Evolutionary conservation across 495 filamentous ascomycete genomes (phyloP).

Genomic region (Diplogelasinospora grovesii): DNA sequence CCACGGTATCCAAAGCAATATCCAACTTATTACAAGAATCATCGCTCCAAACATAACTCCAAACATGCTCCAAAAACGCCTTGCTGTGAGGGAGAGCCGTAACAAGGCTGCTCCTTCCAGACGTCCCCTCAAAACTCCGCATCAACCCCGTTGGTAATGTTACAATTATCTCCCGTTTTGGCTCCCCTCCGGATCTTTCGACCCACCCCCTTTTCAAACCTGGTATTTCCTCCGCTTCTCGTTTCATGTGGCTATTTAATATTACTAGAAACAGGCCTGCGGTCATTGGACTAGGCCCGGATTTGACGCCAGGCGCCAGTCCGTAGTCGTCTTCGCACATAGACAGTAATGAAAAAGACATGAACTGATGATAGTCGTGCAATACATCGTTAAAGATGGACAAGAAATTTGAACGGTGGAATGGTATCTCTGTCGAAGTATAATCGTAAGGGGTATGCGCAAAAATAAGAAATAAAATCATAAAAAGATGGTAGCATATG

Average conservation of each 20-base stretch:
- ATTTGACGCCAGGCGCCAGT: constrained; percentile 11
- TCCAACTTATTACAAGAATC: not conserved
- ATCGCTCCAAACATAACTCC: not conserved
- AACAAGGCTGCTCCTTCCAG: not conserved
- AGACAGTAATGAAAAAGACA: not conserved
- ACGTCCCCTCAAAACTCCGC: not conserved
- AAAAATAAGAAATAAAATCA: constrained; percentile 7
- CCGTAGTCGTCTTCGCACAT: constrained; percentile 8
- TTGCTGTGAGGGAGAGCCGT: not conserved
- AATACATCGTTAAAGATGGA: constrained; percentile 1
- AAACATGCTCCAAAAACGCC: constrained; percentile 6
- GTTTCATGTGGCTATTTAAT: not conserved
- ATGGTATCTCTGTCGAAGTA: constrained; percentile 8
- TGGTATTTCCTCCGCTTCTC: constrained; percentile 7
- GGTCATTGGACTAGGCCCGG: not conserved
- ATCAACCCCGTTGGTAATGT: constrained; percentile 4
- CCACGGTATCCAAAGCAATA: too few relatives aligned
- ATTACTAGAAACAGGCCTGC: constrained; percentile 2
- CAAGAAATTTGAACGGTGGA: not conserved
- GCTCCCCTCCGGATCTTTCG: not conserved
- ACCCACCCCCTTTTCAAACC: not conserved
- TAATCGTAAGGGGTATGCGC: constrained; percentile 10
- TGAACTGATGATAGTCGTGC: not conserved
- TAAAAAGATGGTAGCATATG: not conserved
- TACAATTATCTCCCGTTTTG: constrained; percentile 17